A percentile compares a stretch with the other conserved stretches of the same genome.
Evolutionary conservation across 352 stramenopile species (phyloP).

Genomic region (Phytophthora pistaciae): DNA sequence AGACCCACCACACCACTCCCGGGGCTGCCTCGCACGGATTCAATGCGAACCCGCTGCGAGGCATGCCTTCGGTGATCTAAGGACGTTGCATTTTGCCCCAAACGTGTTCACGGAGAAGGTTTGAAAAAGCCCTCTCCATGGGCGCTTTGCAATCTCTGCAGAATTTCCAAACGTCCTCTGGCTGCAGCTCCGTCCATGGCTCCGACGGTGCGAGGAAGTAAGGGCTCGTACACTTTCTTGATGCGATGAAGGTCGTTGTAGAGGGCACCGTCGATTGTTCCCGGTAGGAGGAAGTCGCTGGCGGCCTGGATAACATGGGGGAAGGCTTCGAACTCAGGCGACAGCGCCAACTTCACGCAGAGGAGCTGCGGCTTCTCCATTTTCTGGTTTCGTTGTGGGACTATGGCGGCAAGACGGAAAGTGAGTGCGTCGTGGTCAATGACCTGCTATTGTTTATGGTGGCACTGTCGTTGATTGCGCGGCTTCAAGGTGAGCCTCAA

Average conservation of each 20-base stretch:
- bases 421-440: background rate
- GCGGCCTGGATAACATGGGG: background rate
- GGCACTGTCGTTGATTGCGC: background rate
- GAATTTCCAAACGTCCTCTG: constrained; percentile 3
- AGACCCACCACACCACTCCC: no score
- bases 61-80: no score
- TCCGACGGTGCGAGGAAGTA: background rate
- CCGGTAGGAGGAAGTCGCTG: background rate
- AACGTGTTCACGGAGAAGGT: no score
- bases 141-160: background rate
- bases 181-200: constrained; percentile 5
- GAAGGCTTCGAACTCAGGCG: background rate
- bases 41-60: no score
- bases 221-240: background rate
- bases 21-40: no score
- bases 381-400: background rate
- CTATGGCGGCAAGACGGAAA: background rate
- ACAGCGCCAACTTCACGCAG: constrained; percentile 1
- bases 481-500: background rate
- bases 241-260: constrained; percentile 1
- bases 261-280: constrained; percentile 1
- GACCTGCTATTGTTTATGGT: background rate
- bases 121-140: constrained; percentile 3
- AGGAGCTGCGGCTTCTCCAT: background rate
- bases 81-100: no score